Evolutionary conservation across 257 asterid genomes (phyloP).

Genomic region (Solanum microdontum): DNA sequence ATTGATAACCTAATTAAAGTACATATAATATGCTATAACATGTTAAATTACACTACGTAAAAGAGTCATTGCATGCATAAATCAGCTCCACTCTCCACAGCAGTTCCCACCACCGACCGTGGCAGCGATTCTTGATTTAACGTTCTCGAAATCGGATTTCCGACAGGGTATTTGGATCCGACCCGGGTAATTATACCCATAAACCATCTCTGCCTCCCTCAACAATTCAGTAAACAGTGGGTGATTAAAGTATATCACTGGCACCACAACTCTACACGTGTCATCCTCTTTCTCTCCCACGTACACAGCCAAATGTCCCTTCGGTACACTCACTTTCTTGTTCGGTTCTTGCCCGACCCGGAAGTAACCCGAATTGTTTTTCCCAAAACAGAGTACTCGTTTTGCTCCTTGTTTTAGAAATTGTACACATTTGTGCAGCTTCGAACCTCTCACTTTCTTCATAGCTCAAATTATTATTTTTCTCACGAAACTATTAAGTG

Average conservation of each 20-base stretch:
- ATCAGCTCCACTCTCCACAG: conserved; percentile 13
- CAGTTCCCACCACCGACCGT: conserved; percentile 9
- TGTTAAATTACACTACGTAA: neutral
- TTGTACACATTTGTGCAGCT: no score
- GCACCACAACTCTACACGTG: conserved; percentile 48
- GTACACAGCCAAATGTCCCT: conserved; percentile 62
- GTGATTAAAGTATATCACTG: conserved; percentile 51
- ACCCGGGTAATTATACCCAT: conserved; percentile 49
- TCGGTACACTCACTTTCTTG: conserved; percentile 19
- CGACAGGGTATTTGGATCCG: conserved; percentile 69
- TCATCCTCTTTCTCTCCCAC: conserved; percentile 39
- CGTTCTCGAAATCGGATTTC: conserved; percentile 38
- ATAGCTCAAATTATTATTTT: no score
- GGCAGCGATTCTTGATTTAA: conserved; percentile 48
- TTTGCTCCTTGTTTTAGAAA: conserved; percentile 10
- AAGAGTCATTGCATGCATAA: no score
- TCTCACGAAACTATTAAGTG: neutral
- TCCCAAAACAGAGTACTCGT: conserved; percentile 1
- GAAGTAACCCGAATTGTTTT: conserved; percentile 12
- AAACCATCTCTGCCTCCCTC: conserved; percentile 39
- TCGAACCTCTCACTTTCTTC: no score
- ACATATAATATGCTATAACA: neutral
- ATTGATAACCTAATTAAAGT: neutral
- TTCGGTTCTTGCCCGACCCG: conserved; percentile 22
- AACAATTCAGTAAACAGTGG: conserved; percentile 47